A percentile compares a stretch with the other conserved stretches of the same genome.
These are phyloP conservation scores for Mortierella sp. DNA, from an alignment of 371 early-diverging fungal genomes.

Conservation along the genomic window DNA sequence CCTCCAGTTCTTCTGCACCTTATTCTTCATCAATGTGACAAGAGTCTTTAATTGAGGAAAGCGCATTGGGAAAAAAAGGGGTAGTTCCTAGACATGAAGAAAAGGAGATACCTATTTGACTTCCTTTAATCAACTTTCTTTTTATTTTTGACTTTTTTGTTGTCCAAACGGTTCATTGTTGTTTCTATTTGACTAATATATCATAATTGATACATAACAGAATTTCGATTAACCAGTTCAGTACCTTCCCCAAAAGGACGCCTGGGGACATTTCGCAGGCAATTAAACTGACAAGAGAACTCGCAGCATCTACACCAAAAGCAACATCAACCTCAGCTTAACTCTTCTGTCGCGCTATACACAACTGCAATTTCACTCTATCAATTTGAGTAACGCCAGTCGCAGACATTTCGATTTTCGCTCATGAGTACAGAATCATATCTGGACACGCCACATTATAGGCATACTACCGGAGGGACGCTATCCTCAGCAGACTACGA, in stretches of 20 bases:
- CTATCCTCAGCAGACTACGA: conserved; percentile 46
- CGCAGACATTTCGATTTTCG: neutral
- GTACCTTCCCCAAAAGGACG: no score
- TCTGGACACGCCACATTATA: conserved; percentile 42
- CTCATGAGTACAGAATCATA: conserved; percentile 47
- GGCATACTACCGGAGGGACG: conserved; percentile 40
- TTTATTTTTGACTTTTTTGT: neutral
- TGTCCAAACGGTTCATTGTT: neutral
- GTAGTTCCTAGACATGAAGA: neutral
- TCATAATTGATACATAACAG: no score
- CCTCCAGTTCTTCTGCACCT: neutral
- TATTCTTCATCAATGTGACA: neutral
- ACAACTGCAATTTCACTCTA: neutral
- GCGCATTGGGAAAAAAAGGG: neutral
- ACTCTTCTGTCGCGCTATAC: no score
- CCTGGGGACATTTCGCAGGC: no score
- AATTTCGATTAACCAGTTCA: no score
- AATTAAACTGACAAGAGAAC: no score
- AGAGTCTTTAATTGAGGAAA: neutral
- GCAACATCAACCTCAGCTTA: no score
- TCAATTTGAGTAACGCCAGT: conserved; percentile 1
- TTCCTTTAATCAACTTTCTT: conserved; percentile 12
- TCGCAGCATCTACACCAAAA: no score
- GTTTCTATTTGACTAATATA: neutral
- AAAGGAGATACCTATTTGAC: neutral